A percentile compares a stretch with the other conserved stretches of the same genome.
phyloP scores from a whole-genome alignment of 805 yeast species.

The Yarrowia sp. region DNA sequence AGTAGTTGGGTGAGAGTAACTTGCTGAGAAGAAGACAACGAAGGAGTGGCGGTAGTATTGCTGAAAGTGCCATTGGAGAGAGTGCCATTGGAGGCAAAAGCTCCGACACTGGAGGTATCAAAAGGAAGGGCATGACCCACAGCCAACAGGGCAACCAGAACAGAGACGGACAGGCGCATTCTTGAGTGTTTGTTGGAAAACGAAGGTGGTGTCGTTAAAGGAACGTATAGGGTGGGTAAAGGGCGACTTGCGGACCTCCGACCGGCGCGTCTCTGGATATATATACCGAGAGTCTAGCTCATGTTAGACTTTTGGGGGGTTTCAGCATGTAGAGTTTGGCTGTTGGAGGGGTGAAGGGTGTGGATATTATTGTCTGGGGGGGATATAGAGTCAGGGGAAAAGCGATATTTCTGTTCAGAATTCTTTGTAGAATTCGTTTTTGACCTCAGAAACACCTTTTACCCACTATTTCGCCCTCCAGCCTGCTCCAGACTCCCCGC shows the following conservation, averaged over 20 bases:
- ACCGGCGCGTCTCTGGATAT: neutral
- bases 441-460: neutral
- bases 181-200: neutral
- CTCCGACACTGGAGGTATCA: neutral
- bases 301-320: neutral
- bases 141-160: conserved; percentile 6
- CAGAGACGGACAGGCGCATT: neutral
- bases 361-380: no score
- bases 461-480: neutral
- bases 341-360: neutral
- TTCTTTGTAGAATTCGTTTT: neutral
- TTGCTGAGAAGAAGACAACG: neutral
- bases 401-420: no score
- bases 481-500: neutral
- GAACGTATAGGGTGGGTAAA: conserved; percentile 23
- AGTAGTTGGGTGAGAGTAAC: neutral
- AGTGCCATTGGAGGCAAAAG: neutral
- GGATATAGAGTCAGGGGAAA: no score
- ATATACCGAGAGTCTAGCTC: neutral
- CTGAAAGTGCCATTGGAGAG: neutral
- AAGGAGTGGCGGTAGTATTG: neutral
- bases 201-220: neutral
- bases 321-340: neutral
- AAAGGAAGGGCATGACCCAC: conserved; percentile 5
- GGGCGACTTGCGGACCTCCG: neutral